Percentiles rank a stretch among this genome's conserved stretches.
These are phyloP conservation scores for Boletus bicolor DNA, from an alignment of 768 basidiomycete genomes.

Conservation along the genomic window DNA sequence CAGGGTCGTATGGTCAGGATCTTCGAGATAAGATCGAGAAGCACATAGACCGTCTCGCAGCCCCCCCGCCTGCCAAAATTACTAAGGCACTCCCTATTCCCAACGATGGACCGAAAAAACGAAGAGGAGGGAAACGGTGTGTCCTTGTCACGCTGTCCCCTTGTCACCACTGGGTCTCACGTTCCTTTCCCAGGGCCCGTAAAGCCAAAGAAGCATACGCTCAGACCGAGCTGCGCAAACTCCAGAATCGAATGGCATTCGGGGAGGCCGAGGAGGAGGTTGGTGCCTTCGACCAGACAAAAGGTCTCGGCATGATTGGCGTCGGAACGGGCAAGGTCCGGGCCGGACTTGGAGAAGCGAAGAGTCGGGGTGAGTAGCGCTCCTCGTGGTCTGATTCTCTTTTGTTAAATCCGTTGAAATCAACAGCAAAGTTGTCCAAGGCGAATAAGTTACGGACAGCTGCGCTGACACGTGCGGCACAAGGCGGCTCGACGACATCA, in stretches of 20 bases:
- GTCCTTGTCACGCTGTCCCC: conserved; percentile 16
- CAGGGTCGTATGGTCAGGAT: conserved; percentile 76
- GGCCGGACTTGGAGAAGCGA: conserved; percentile 81
- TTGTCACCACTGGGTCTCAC: background rate
- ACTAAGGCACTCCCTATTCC: conserved; percentile 92
- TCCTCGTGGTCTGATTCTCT: background rate
- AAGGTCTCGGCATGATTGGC: conserved; percentile 97
- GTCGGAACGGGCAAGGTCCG: conserved; percentile 83
- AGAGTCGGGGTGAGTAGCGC: conserved; percentile 73
- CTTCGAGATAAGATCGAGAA: conserved; percentile 89
- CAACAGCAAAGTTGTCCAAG: conserved; percentile 90
- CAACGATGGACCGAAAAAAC: conserved; percentile 92
- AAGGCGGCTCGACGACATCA: conserved; percentile 50
- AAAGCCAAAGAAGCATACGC: conserved; percentile 99
- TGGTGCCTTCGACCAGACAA: conserved; percentile 95
- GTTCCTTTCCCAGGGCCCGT: conserved; percentile 59
- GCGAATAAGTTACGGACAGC: conserved; percentile 89
- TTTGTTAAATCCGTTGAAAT: conserved; percentile 1
- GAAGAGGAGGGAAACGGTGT: conserved; percentile 91
- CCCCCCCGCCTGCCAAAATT: conserved; percentile 92
- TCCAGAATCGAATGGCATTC: conserved; percentile 96
- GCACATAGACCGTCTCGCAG: conserved; percentile 85
- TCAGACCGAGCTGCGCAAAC: conserved; percentile 92
- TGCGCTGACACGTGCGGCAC: conserved; percentile 73
- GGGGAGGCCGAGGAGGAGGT: conserved; percentile 96